Base-by-base conservation (phyloP, 1,284 basidiomycete genomes). In the Inonotus obliquus region DNA sequence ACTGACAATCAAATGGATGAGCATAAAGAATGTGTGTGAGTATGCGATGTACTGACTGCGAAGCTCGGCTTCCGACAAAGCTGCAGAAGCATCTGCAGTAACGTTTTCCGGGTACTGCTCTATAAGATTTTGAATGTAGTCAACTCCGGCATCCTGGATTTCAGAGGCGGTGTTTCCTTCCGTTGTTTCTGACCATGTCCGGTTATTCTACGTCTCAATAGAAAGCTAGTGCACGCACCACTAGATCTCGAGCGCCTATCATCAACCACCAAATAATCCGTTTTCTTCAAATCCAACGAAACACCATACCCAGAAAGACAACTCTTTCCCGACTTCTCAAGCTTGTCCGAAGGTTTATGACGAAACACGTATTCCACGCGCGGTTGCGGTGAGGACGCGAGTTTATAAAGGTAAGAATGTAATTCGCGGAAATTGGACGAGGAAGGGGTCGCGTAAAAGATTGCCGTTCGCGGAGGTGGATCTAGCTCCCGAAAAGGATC, bases 211-310 rank as follows among this genome's bases (percentile, higher is more conserved):
- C 4, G 7, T 35, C 2, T 17, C 7, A 17, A 35, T 32, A 9
- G 6, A 44, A 37, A 52, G 41, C 11, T 6, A 29, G 21, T 39
- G 21, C n/a, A 60, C 63, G n/a, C 61, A 69, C 68, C 67, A 57
- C 67, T 64, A 52, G 67, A 67, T 54, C 73, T 70, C 10, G 73
- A 67, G 19, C 79, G 71, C 54, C 95, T 78, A 71, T 98, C 95
- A 70, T 98, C 95, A 2, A 98, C 79, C 2, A 92, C 94, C 14
- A 98, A 83, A 71, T 99, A 99, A 72, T 99, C 96, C 77, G 87
- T 98, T 76, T 96, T 98, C 79, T 99, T 99, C 67, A 99, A 76
- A 68, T 97, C 94, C 60, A 99, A 79, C 29, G 91, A 82, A 6
- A 96, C 94, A 2, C 96, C 96, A 68, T 94, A 99, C 5, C 96